Evolutionary conservation across 2,329 filamentous ascomycete species (phyloP), one percentile per base, ranked within the genome.

Genomic region (Botrytis fragariae): DNA sequence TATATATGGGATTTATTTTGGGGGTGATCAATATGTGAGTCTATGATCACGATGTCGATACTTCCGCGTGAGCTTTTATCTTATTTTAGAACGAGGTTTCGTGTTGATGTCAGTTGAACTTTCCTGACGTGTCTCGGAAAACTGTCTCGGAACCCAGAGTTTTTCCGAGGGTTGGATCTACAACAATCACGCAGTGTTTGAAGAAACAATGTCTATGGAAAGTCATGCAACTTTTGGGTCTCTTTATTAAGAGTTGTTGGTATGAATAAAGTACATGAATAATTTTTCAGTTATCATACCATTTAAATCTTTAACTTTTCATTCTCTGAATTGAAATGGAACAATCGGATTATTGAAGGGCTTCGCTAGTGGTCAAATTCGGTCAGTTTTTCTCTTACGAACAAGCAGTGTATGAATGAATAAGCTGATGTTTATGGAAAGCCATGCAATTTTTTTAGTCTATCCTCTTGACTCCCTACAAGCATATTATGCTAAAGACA

Each of bases 31-130:
- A 7, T 69, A n/a, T 64, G 29, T 67, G 70, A 72, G 61, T 59
- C 48, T 67, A 35, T 72, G 70, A 72, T 72, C 70, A 72, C 70
- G 48, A 42, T 57, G 61, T 72, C 65, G 70, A 68, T 44, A 37
- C 59, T 29, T 72, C 61, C 70, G 70, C 70, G 70, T 72, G 70
- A 72, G 70, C 70, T 67, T 67, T 68, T 48, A 16, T 44, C 16
- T 71, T 71, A n/a, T 72, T 59, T 67, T 67, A 67, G 45, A 67
- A 35, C 37, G 39, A 22, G 45, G 70, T 67, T 72, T 72, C 61
- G 61, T n/a, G n/a, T 57, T 18, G 61, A 44, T 44, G 70, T 72
- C 70, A 72, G 51, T 70, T 70, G 57, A 37, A 62, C 68, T 70
- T 70, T 48, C 69, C 63, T 64, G 29, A 20, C 44, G 29, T 25